phyloP scores from a whole-genome alignment of 106 monocot genomes.

The Platanthera guangdongensis region DNA sequence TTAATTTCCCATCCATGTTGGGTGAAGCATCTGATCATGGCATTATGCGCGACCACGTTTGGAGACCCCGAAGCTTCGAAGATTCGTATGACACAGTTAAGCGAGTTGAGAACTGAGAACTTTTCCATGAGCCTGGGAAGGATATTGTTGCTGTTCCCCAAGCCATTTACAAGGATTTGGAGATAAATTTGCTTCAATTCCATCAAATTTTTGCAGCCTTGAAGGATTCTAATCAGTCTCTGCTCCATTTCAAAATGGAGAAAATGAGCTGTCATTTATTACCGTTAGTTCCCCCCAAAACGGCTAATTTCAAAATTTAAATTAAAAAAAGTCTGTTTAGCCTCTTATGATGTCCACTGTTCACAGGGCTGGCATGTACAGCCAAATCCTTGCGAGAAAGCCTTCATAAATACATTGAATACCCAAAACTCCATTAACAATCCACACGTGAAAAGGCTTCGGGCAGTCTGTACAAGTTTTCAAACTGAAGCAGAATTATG shows the following conservation, averaged over 20 bases:
- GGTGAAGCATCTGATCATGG: constrained; percentile 31
- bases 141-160: constrained; percentile 11
- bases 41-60: constrained; percentile 33
- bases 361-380: neutral
- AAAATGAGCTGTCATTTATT: neutral
- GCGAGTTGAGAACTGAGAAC: constrained; percentile 14
- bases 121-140: constrained; percentile 30
- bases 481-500: neutral
- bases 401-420: neutral
- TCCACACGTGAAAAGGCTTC: neutral
- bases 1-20: constrained; percentile 4
- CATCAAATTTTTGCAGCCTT: constrained; percentile 13
- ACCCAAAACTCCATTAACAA: neutral
- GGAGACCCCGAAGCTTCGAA: constrained; percentile 5
- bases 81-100: constrained; percentile 19
- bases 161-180: constrained; percentile 24
- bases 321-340: neutral
- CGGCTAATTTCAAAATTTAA: neutral
- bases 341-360: neutral
- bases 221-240: constrained; percentile 19
- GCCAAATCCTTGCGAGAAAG: neutral
- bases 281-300: neutral
- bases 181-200: constrained; percentile 37
- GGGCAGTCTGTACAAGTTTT: neutral
- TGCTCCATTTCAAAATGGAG: constrained; percentile 19